phyloP scores from a whole-genome alignment of 768 basidiomycete species.

The Mycena pura region DNA sequence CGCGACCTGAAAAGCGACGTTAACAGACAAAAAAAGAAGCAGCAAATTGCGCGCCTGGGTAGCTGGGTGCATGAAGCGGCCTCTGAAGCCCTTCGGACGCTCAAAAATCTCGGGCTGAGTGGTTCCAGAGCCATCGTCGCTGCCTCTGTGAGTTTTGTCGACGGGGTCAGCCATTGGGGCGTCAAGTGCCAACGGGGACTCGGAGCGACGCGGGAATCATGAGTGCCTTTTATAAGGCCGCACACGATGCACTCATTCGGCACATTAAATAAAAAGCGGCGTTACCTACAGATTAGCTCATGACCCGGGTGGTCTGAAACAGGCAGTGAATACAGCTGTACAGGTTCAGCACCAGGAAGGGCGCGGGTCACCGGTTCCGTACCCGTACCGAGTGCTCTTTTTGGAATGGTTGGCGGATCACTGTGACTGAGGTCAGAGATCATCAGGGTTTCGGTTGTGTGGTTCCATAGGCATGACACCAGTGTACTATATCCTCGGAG shows the following conservation, averaged over 20 bases:
- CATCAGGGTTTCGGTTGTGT: no score
- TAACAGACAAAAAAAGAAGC: background rate
- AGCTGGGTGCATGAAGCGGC: conserved; percentile 58
- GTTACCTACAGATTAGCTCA: conserved; percentile 13
- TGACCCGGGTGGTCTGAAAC: background rate
- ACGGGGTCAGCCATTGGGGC: conserved; percentile 15
- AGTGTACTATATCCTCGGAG: no score
- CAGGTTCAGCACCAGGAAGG: no score
- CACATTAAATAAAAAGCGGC: background rate
- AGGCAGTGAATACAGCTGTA: no score
- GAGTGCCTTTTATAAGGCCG: background rate
- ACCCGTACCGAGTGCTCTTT: no score
- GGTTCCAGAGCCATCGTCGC: conserved; percentile 35
- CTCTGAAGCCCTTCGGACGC: conserved; percentile 52
- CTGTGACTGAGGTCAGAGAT: no score
- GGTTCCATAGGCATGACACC: no score
- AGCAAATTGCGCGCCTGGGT: conserved; percentile 47
- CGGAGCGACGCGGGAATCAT: background rate
- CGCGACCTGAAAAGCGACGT: conserved; percentile 36
- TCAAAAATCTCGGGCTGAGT: conserved; percentile 33
- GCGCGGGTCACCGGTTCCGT: no score
- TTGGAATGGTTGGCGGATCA: no score
- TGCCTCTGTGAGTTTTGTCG: conserved; percentile 32
- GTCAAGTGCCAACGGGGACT: conserved; percentile 18
- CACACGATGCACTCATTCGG: no score